Percentiles rank a stretch among this genome's conserved stretches.
Evolutionary conservation across 331 rosid genomes (phyloP).

Genomic region (Pyrus hybrid): DNA sequence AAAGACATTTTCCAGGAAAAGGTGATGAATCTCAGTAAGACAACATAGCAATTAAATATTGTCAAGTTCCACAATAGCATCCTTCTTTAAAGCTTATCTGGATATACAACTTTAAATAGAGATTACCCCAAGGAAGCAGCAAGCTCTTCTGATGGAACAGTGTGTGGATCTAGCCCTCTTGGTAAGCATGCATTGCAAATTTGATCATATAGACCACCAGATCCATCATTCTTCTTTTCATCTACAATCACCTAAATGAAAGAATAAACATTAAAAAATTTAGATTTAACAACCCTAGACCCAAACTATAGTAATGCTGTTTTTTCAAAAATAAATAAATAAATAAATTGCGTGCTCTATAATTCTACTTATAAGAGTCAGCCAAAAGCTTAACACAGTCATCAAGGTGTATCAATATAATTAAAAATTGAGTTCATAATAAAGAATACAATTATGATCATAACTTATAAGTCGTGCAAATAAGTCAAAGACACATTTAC

Average conservation of each 20-base stretch:
- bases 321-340: neutral
- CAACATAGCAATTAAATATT: neutral
- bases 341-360: neutral
- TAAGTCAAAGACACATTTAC: neutral
- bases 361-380: neutral
- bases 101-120: conserved; percentile 2
- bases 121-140: conserved; percentile 87
- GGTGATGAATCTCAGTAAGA: conserved; percentile 13
- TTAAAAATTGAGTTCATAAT: neutral
- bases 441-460: neutral
- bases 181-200: conserved; percentile 90
- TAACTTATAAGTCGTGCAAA: neutral
- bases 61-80: neutral
- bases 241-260: conserved; percentile 51
- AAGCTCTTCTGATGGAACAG: conserved; percentile 89
- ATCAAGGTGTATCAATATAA: neutral
- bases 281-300: neutral
- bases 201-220: conserved; percentile 63
- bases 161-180: conserved; percentile 86
- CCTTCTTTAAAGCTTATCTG: neutral
- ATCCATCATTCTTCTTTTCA: conserved; percentile 56
- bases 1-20: neutral
- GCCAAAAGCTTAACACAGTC: neutral
- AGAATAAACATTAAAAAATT: neutral
- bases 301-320: neutral